Conservation (phyloP, 768 basidiomycete species). For the Russula vinacea region DNA sequence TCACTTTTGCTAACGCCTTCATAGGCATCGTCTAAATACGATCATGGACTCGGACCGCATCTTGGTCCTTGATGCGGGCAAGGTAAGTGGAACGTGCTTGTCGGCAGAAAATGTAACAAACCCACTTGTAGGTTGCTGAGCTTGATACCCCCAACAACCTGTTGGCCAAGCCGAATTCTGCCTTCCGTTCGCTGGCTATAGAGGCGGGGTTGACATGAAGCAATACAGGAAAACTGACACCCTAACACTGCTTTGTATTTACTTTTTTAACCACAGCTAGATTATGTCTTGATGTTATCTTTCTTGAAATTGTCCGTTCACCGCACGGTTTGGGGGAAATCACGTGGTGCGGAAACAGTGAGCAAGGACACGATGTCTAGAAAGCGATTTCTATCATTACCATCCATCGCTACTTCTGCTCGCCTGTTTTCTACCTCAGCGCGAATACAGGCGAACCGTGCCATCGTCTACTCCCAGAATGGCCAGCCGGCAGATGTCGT, state of each 20-base stretch:
- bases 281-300: not conserved
- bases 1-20: not conserved
- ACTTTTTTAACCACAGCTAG: not conserved
- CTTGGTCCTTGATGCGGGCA: slow-evolving; percentile 78
- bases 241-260: not conserved
- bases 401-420: too few relatives aligned
- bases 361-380: slow-evolving; percentile 8
- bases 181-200: slow-evolving; percentile 60
- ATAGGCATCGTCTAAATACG: slow-evolving; percentile 76
- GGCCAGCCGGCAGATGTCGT: slow-evolving; percentile 66
- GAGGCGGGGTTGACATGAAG: slow-evolving; percentile 53
- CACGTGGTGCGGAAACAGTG: not conserved
- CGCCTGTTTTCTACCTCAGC: slow-evolving; percentile 37
- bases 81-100: slow-evolving; percentile 39
- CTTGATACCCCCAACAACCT: slow-evolving; percentile 68
- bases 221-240: not conserved
- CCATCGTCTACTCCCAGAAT: slow-evolving; percentile 58
- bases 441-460: slow-evolving; percentile 46
- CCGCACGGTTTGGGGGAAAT: not conserved
- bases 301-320: not conserved
- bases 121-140: slow-evolving; percentile 57
- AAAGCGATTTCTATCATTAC: slow-evolving; percentile 4
- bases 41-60: slow-evolving; percentile 80
- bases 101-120: slow-evolving; percentile 5
- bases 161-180: slow-evolving; percentile 52